Base-by-base conservation (phyloP, 2,329 filamentous ascomycete genomes). In the Colletotrichum limetticola region DNA sequence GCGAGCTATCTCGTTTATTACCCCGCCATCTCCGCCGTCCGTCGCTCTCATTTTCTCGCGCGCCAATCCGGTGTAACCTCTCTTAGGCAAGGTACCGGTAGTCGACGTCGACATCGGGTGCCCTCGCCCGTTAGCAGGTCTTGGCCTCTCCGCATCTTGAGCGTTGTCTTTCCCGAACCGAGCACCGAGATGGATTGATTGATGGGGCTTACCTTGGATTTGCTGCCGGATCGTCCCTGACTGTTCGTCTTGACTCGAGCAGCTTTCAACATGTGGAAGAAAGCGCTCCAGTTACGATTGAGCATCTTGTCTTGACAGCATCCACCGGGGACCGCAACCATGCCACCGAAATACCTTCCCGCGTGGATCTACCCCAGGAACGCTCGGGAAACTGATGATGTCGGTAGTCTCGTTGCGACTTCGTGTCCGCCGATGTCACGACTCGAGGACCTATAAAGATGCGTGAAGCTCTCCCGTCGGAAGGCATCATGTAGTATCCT, bases 31-130 rank as follows among this genome's bases (percentile, higher is more conserved):
- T 28, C n/a, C n/a, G 24, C 1, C 16, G 42, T 0, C 53, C 0
- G 9, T 19, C 16, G 53, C 30, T 14, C 28, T 32, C 64, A 63
- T 19, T 42, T 19, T 42, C 28, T 68, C 3, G 65, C 70, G 66
- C 70, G 32, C 59, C 55, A 72, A 72, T 72, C 70, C 70, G 42
- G 46, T 68, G 60, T 65, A 65, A 37, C 60, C 66, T 26, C 19
- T 12, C 61, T 19, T 22, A 65, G 26, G 70, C 66, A 69, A 69
- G 59, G 59, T 72, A 70, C 60, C 46, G 66, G 60, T 37, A 70
- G 60, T 60, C 60, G 19, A 16, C 35, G 46, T 52, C 60, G 55
- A 70, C 35, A 55, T 56, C 60, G 60, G 66, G 19, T 70, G 53
- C 22, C 35, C 37, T 35, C 66, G 42, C 59, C 52, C 32, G 55